Base-by-base conservation (phyloP, 352 stramenopile species). In the Phytophthora pluvialis region DNA sequence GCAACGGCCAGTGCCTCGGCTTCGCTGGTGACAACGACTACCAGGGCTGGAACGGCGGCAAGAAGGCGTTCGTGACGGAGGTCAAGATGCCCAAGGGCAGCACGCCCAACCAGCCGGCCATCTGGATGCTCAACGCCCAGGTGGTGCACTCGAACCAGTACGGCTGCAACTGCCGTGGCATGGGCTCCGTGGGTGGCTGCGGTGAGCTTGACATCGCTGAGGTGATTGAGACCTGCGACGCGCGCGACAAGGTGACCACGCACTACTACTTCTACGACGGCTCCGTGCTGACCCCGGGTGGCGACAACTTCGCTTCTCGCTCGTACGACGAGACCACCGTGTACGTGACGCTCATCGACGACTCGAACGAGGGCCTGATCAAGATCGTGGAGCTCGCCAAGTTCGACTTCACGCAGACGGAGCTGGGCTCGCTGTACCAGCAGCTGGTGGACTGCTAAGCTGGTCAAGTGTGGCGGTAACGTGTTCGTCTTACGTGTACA, bases 261-360 rank as follows among this genome's bases (percentile, higher is more conserved):
- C 81, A 92, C 67, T 80, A 86, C 66, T 92, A 91, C 74, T 88
- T 83, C 53, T 85, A 75, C 67, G 74, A 92, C 40, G 78, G 73
- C 13, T 56, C 39, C 15, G 55, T 80, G 36, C 28, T 78, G 1
- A 64, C 51, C 29, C 67, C 65, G 0, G 48, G 47, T 0, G 73
- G 79, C 11, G 81, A 90, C 67, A 89, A 88, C 59, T 90, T 76
- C 47, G 77, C 75, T 13, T 45, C 67, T 11, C 73, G 80, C 2
- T 69, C 67, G 28, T 66, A 60, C 18, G 58, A 74, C 25, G 21
- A 40, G 1, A 60, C 68, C 5, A 86, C 76, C 0, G 72, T 82
- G 4, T 93, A 91, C 70, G 51, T 91, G 7, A 84, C 73, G 39
- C 70, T 91, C 51, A 80, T 93, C 15, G 79, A 93, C 53, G 76